Base-by-base conservation (phyloP, 2,329 filamentous ascomycete species). In the Hymenoscyphus occultus region DNA sequence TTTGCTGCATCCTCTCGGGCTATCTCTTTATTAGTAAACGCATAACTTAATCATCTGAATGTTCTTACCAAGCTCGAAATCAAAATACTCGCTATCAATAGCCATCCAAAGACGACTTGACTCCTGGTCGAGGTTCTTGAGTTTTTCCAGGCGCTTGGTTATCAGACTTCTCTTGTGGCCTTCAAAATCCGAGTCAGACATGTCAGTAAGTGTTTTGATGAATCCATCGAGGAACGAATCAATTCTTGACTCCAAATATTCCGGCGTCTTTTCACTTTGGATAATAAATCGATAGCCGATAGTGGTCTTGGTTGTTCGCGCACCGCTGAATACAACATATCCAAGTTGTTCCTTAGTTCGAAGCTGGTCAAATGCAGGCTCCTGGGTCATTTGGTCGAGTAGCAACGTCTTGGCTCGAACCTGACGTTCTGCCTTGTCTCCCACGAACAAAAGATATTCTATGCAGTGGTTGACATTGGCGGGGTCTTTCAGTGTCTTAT, bases 281-380 rank as follows among this genome's bases (percentile, higher is more conserved):
- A 99, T 92, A 67, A 98, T 85, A 69, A 99, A 90, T 5, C 93
- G 86, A 78, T 95, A 95, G 0, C 91, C 92, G 72, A 92, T 89
- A 0, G 90, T 94, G 0, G 90, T 93, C n/a, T 87, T 80, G 63
- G 90, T 86, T 61, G 85, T 84, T 48, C 89, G 83, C 12, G 87
- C 83, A 35, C 92, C 91, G 59, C 91, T 94, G 78, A 94, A 97
- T 0, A 99, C 94, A 62, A 99, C 91, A 72, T 99, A 99, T 13
- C 95, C 95, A 6, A 99, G 88, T 78, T 99, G 94, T 77, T 99
- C 94, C 78, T 98, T 97, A 56, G 95, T 98, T 60, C 95, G 87
- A 7, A 99, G 83, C 76, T 96, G 93, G 77, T 99, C 92, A 75
- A 98, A 99, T 9, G 90, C 90, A 3, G 93, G 93, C 79, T 99